Conservation (phyloP, 2,329 filamentous ascomycete genomes). For the Zasmidium cellare region DNA sequence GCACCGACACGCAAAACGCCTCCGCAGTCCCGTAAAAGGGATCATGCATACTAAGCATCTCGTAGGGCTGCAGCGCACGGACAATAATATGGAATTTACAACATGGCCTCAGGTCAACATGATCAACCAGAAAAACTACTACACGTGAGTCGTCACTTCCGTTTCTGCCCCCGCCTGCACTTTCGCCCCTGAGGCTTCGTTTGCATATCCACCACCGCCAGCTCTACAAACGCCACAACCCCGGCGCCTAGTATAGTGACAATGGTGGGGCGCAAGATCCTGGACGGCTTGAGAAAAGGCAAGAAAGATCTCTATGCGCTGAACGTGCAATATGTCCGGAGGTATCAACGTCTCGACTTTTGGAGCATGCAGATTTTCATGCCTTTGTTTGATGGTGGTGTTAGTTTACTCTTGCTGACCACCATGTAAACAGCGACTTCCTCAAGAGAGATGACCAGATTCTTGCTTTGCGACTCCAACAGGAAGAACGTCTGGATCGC, state of each 20-base stretch:
- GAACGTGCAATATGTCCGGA: slow-evolving; percentile 36
- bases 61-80: slow-evolving; percentile 86
- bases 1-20: slow-evolving; percentile 10
- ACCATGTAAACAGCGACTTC: slow-evolving; percentile 70
- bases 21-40: slow-evolving; percentile 17
- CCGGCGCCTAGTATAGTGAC: background rate
- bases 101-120: slow-evolving; percentile 90
- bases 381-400: no score
- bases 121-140: slow-evolving; percentile 99
- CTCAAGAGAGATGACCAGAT: slow-evolving; percentile 98
- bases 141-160: slow-evolving; percentile 66
- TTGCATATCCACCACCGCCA: background rate
- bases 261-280: slow-evolving; percentile 34
- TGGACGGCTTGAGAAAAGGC: slow-evolving; percentile 34
- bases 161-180: background rate
- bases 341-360: slow-evolving; percentile 21
- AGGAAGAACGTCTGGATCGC: slow-evolving; percentile 79
- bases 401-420: background rate
- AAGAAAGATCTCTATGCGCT: slow-evolving; percentile 36
- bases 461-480: slow-evolving; percentile 81
- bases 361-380: no score
- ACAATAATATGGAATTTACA: slow-evolving; percentile 96
- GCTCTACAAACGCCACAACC: background rate
- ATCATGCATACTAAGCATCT: slow-evolving; percentile 23
- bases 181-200: background rate